Evolutionary conservation across 768 basidiomycete species (phyloP).

Genomic region (Infundibulicybe gibba): DNA sequence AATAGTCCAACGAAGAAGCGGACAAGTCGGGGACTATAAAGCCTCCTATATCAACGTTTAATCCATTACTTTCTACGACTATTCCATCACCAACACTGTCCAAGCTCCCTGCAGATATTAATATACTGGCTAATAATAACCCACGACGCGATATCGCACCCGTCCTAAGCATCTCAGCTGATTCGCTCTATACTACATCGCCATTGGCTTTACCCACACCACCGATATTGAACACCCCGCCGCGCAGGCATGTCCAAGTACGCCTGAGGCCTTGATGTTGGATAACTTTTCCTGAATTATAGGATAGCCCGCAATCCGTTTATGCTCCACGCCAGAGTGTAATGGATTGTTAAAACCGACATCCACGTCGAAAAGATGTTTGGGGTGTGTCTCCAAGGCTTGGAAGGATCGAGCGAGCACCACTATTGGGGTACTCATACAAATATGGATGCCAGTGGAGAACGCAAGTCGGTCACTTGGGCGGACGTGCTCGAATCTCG

Average conservation of each 20-base stretch:
- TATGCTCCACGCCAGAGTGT: conserved; percentile 10
- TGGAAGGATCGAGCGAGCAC: conserved; percentile 10
- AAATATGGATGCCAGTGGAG: conserved; percentile 3
- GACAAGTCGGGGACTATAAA: too few species aligned
- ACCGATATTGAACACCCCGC: too few species aligned
- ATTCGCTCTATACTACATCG: too few species aligned
- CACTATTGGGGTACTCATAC: background rate
- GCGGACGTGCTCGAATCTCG: conserved; percentile 17
- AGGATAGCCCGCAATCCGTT: background rate
- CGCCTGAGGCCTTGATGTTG: too few species aligned
- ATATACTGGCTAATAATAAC: too few species aligned
- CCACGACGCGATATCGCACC: too few species aligned
- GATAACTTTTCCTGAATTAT: too few species aligned
- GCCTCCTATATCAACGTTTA: too few species aligned
- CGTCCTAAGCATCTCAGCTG: too few species aligned
- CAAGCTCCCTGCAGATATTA: too few species aligned
- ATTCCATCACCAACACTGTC: background rate
- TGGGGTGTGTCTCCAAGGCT: conserved; percentile 9
- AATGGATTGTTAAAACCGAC: background rate
- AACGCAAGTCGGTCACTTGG: conserved; percentile 31
- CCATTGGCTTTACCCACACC: background rate
- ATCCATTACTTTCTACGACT: background rate
- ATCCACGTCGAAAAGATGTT: conserved; percentile 9
- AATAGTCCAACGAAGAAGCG: background rate
- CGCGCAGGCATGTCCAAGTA: too few species aligned